Evolutionary conservation across 163 green algal genomes (phyloP), one percentile per base, ranked within the genome.

Genomic region (Smithsoniella earleae): DNA sequence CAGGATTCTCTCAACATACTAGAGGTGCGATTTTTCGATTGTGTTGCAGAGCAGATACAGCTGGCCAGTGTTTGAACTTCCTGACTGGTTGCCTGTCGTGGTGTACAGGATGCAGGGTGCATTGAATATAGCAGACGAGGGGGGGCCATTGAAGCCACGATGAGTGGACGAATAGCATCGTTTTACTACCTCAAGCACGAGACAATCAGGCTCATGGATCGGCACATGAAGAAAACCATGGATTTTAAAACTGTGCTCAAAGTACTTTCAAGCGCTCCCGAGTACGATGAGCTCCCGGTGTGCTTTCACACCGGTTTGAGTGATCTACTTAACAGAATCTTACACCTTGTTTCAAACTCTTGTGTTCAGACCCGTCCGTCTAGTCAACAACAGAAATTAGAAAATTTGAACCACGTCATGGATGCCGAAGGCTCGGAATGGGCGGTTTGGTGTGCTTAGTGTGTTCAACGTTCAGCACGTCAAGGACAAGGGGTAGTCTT

Each of bases 211-310:
- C 78, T 88, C n/a, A 93, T 97, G 73, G 78, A 78, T 16, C 36
- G 75, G 1, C 69, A 66, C 36, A 78, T 97, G 55, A 54, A 66
- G 3, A 46, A 77, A 1, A 81, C 82, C 31, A 88, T 91, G 83
- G 75, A 81, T 22, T 33, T 86, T 10, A 58, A 85, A 20, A 44
- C 79, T 33, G 20, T 89, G 55, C 81, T 96, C 46, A 62, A 85
- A 73, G 81, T 90, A 34, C 74, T 66, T 27, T 27, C 58, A 27
- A 30, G 46, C 22, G 80, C 80, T 25, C 72, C 87, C 13, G 94
- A 99, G 85, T 98, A 90, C 75, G 88, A 96, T 74, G 92, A 98
- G 79, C 80, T 98, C 64, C 94, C 94, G 0, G 92, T 98, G 73
- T 80, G 94, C 0, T 36, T 69, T 49, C n/a, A n/a, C n/a, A n/a